These are phyloP conservation scores for Sicyos edulis DNA, from an alignment of 306 rosid species.

Conservation along the genomic window DNA sequence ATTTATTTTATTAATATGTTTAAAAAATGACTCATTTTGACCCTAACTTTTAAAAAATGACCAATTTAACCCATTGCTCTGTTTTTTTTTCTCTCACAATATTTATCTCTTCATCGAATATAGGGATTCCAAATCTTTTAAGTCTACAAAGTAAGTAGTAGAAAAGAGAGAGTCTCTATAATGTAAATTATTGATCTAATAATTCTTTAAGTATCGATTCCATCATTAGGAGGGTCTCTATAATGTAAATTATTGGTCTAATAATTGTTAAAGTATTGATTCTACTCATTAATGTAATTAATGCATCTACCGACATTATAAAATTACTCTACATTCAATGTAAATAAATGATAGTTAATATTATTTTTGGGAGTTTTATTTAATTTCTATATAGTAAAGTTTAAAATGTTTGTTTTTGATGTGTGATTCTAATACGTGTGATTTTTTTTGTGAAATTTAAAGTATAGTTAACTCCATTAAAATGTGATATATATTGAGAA, in stretches of 20 bases:
- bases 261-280: not conserved
- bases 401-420: too few species aligned
- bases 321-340: not conserved
- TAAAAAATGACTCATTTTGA: too few species aligned
- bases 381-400: not conserved
- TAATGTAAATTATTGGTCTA: conserved; percentile 6
- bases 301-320: not conserved
- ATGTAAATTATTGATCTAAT: not conserved
- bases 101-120: conserved; percentile 32
- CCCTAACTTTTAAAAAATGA: too few species aligned
- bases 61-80: too few species aligned
- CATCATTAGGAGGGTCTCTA: not conserved
- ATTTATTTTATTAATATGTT: too few species aligned
- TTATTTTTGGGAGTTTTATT: not conserved
- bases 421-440: too few species aligned
- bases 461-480: too few species aligned
- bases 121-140: conserved; percentile 28
- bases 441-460: too few species aligned
- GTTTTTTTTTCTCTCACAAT: too few species aligned
- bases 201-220: not conserved
- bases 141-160: too few species aligned
- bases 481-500: too few species aligned
- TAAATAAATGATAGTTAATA: not conserved
- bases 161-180: not conserved
- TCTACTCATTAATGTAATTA: not conserved